A percentile compares a stretch with the other conserved stretches of the same genome.
Evolutionary conservation across 208 protist species (phyloP).

Genomic region (Wallacemonas sp.): DNA sequence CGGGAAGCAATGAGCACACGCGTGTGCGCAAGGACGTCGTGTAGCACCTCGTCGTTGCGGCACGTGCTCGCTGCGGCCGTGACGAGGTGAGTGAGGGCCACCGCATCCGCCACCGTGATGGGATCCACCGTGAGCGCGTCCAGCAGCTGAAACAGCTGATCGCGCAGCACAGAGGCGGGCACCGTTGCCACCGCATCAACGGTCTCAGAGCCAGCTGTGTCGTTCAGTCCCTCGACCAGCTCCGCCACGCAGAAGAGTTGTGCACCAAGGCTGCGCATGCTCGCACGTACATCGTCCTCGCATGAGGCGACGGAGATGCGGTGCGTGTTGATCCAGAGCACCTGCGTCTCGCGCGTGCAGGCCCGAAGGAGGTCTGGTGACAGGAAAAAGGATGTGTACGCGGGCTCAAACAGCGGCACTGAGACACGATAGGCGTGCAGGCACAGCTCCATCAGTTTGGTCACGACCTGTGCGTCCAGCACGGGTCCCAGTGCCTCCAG

Average conservation of each 20-base stretch:
- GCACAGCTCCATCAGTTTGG: conserved; percentile 54
- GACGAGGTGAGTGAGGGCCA: conserved; percentile 44
- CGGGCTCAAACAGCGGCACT: conserved; percentile 57
- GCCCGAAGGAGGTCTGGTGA: conserved; percentile 64
- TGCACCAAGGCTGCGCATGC: conserved; percentile 48
- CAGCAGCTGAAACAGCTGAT: conserved; percentile 52
- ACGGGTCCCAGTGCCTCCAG: conserved; percentile 51
- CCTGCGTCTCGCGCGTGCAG: conserved; percentile 40
- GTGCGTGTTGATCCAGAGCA: conserved; percentile 54
- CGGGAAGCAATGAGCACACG: conserved; percentile 55
- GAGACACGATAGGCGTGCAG: conserved; percentile 24
- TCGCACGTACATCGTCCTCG: conserved; percentile 23
- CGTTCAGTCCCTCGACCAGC: background rate
- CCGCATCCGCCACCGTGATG: conserved; percentile 61
- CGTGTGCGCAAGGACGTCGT: conserved; percentile 33
- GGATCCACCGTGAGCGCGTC: conserved; percentile 53
- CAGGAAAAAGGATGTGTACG: conserved; percentile 76
- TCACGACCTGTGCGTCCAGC: conserved; percentile 30
- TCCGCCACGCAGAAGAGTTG: conserved; percentile 59
- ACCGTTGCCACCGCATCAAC: background rate
- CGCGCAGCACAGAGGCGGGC: conserved; percentile 31
- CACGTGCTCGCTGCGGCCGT: conserved; percentile 35
- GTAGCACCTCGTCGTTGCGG: conserved; percentile 22
- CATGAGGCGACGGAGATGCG: conserved; percentile 22
- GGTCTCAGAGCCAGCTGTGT: background rate